Conservation (phyloP, 2,329 filamentous ascomycete species). For the Penicillium sp. region DNA sequence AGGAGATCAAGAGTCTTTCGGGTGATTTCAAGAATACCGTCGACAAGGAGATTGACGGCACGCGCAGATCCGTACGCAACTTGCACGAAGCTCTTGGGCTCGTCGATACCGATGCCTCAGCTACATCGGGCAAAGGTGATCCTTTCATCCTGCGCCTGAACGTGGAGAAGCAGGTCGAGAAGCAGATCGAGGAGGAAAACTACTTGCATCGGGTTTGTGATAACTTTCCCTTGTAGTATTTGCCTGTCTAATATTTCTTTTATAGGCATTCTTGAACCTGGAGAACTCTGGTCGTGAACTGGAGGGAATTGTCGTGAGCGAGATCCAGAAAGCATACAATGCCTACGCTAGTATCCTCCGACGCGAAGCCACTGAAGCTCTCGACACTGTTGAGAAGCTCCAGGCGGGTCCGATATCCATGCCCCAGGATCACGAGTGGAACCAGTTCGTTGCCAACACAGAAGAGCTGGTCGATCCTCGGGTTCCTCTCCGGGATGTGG, state of each 20-base stretch:
- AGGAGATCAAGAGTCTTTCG: conserved; percentile 91
- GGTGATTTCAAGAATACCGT: conserved; percentile 97
- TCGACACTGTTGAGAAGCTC: conserved; percentile 75
- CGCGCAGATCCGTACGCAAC: conserved; percentile 72
- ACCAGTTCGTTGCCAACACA: conserved; percentile 73
- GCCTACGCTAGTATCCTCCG: conserved; percentile 89
- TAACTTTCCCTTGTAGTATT: neutral
- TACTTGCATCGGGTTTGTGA: conserved; percentile 82
- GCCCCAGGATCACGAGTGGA: conserved; percentile 92
- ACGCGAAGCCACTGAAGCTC: conserved; percentile 81
- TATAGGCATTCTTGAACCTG: conserved; percentile 85
- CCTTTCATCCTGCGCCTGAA: conserved; percentile 83
- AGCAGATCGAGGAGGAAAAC: conserved; percentile 94
- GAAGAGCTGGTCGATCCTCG: conserved; percentile 85
- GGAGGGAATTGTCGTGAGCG: conserved; percentile 92
- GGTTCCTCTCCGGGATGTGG: conserved; percentile 71
- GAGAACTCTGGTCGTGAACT: conserved; percentile 92
- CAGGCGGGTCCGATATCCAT: conserved; percentile 84
- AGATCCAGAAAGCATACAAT: conserved; percentile 97
- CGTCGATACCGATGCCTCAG: conserved; percentile 72
- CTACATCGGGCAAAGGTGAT: conserved; percentile 81
- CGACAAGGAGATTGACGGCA: conserved; percentile 88
- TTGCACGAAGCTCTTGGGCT: conserved; percentile 80
- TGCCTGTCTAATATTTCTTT: conserved; percentile 21
- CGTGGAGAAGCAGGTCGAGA: conserved; percentile 87